phyloP scores from a whole-genome alignment of 352 stramenopile genomes.

The Phytopythium litorale region DNA sequence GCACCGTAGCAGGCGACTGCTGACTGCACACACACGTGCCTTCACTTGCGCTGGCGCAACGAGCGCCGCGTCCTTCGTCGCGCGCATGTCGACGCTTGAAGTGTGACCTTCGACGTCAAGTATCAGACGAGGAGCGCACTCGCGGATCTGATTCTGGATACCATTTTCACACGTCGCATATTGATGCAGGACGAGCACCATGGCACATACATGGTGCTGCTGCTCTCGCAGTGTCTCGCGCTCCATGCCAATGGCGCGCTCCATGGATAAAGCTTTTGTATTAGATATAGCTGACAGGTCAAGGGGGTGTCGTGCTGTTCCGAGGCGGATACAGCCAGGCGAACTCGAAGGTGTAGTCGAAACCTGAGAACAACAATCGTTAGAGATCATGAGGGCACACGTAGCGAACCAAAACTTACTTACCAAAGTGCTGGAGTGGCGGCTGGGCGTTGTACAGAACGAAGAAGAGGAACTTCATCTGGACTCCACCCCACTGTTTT shows the following conservation, averaged over 20 bases:
- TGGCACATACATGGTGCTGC: background rate
- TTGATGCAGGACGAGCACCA: background rate
- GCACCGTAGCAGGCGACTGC: constrained; percentile 21
- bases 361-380: constrained; percentile 5
- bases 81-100: background rate
- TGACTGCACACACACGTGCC: constrained; percentile 24
- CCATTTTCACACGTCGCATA: background rate
- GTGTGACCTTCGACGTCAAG: background rate
- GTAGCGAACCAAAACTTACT: no score
- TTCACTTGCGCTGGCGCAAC: constrained; percentile 8
- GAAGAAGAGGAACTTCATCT: constrained; percentile 29
- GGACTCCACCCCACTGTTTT: constrained; percentile 16
- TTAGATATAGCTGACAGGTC: background rate
- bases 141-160: background rate
- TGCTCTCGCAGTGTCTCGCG: background rate
- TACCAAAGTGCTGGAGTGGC: constrained; percentile 2
- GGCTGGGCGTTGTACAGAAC: constrained; percentile 23
- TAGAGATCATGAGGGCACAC: background rate
- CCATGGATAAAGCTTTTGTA: background rate
- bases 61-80: background rate
- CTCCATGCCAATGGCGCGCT: background rate
- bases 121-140: background rate
- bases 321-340: constrained; percentile 15
- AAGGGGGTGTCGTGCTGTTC: no score
- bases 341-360: constrained; percentile 34